A percentile compares a stretch with the other conserved stretches of the same genome.
Evolutionary conservation across 2,329 filamentous ascomycete genomes (phyloP).

Genomic region (Thyridium curvatum): DNA sequence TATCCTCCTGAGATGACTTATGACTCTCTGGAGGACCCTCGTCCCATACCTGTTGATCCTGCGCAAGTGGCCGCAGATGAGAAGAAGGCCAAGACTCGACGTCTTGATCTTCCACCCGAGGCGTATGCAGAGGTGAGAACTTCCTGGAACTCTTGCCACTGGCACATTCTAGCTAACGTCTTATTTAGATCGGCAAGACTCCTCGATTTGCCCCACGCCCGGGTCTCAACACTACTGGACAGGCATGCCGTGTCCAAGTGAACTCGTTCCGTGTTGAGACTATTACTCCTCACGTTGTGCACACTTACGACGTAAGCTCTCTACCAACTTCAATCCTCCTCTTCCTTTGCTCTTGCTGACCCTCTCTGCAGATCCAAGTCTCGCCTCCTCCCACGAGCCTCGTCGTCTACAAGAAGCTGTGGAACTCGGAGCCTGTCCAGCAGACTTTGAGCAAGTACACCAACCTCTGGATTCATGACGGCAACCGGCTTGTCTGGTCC

Average conservation of each 20-base stretch:
- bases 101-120: slow-evolving; percentile 53
- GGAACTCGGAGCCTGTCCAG: slow-evolving; percentile 59
- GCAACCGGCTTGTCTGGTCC: slow-evolving; percentile 80
- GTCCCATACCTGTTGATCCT: no score
- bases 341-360: slow-evolving; percentile 56
- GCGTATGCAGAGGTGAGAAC: slow-evolving; percentile 39
- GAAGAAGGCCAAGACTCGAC: slow-evolving; percentile 24
- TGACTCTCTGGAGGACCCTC: slow-evolving; percentile 17
- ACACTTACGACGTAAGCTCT: slow-evolving; percentile 76
- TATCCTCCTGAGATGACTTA: slow-evolving; percentile 25
- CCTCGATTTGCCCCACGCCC: slow-evolving; percentile 38
- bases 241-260: slow-evolving; percentile 47
- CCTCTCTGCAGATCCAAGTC: slow-evolving; percentile 32
- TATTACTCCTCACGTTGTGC: slow-evolving; percentile 56
- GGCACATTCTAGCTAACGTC: slow-evolving; percentile 7
- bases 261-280: slow-evolving; percentile 69
- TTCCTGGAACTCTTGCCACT: background rate
- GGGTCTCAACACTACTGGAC: slow-evolving; percentile 52
- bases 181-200: slow-evolving; percentile 11
- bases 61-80: no score
- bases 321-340: slow-evolving; percentile 4
- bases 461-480: slow-evolving; percentile 67
- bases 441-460: slow-evolving; percentile 40
- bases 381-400: slow-evolving; percentile 44
- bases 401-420: slow-evolving; percentile 68